phyloP scores from a whole-genome alignment of 192 early-diverging fungal species.

The Podila clonocystis region DNA sequence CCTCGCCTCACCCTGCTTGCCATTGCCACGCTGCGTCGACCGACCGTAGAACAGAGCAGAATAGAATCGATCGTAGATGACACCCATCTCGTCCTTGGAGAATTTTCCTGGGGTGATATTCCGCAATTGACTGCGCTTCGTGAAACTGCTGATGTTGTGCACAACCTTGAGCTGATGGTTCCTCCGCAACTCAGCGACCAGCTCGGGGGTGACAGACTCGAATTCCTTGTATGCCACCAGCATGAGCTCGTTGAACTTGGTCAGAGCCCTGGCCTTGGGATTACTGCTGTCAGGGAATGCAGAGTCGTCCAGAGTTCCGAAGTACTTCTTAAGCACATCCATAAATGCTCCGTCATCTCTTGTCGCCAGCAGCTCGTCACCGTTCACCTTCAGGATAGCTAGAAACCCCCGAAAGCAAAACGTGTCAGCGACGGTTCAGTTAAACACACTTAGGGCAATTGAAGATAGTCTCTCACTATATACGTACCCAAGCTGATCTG shows the following conservation, averaged over 20 bases:
- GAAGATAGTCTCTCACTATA: not conserved
- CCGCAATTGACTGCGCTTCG: constrained; percentile 89
- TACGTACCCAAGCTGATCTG: constrained; percentile 77
- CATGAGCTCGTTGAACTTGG: constrained; percentile 93
- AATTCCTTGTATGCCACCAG: constrained; percentile 92
- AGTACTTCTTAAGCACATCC: constrained; percentile 89
- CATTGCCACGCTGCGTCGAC: constrained; percentile 35
- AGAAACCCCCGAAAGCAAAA: constrained; percentile 5
- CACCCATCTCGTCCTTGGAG: constrained; percentile 84
- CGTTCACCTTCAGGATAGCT: constrained; percentile 96
- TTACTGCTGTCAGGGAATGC: constrained; percentile 68
- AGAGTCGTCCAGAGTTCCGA: constrained; percentile 80
- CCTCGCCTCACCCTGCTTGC: constrained; percentile 45
- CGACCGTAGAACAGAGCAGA: constrained; percentile 76
- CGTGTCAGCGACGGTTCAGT: not conserved
- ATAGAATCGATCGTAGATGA: constrained; percentile 92
- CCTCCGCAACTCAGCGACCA: constrained; percentile 82
- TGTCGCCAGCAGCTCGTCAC: constrained; percentile 71
- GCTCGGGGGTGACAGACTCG: constrained; percentile 77
- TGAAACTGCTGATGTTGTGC: constrained; percentile 92
- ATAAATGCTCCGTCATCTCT: constrained; percentile 84
- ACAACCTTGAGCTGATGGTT: constrained; percentile 90
- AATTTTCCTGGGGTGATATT: constrained; percentile 83
- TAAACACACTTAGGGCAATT: not conserved
- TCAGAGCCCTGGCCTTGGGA: constrained; percentile 65